These are phyloP conservation scores for Lagenidium sp. DNA, from an alignment of 352 stramenopile genomes.

Conservation along the genomic window DNA sequence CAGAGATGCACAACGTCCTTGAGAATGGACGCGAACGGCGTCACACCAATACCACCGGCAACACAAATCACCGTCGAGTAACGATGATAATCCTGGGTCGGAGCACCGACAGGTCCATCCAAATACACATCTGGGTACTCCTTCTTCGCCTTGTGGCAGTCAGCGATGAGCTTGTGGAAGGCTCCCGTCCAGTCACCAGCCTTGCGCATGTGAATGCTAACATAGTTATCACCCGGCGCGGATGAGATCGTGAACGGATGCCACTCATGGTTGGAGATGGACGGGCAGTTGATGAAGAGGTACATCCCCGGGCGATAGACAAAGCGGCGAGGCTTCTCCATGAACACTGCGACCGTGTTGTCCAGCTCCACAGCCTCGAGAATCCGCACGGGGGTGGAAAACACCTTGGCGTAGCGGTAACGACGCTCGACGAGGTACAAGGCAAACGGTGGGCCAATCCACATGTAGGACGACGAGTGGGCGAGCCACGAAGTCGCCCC, in stretches of 20 bases:
- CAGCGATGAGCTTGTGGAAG: constrained; percentile 41
- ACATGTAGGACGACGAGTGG: constrained; percentile 45
- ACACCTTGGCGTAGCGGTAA: constrained; percentile 68
- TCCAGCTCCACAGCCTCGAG: constrained; percentile 60
- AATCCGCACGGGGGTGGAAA: constrained; percentile 49
- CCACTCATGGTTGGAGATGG: constrained; percentile 80
- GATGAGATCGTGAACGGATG: constrained; percentile 90
- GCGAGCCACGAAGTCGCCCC: constrained; percentile 58
- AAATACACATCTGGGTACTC: constrained; percentile 67
- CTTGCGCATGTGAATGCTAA: constrained; percentile 72
- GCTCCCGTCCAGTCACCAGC: constrained; percentile 68
- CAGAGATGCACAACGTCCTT: constrained; percentile 68
- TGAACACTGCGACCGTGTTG: constrained; percentile 59
- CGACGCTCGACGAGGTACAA: constrained; percentile 65
- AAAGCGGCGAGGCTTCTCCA: constrained; percentile 71
- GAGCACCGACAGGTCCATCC: constrained; percentile 63
- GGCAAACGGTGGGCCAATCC: constrained; percentile 49
- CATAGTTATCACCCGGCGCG: constrained; percentile 71
- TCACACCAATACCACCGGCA: constrained; percentile 71
- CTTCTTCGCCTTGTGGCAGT: constrained; percentile 52
- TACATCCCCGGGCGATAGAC: constrained; percentile 79
- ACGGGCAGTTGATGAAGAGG: constrained; percentile 80
- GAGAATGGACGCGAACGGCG: constrained; percentile 74
- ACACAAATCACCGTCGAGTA: constrained; percentile 76
- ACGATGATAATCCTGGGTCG: constrained; percentile 65